phyloP scores from a whole-genome alignment of 1,139 yeast species.

The Kurtzmaniella quercitrusa region DNA sequence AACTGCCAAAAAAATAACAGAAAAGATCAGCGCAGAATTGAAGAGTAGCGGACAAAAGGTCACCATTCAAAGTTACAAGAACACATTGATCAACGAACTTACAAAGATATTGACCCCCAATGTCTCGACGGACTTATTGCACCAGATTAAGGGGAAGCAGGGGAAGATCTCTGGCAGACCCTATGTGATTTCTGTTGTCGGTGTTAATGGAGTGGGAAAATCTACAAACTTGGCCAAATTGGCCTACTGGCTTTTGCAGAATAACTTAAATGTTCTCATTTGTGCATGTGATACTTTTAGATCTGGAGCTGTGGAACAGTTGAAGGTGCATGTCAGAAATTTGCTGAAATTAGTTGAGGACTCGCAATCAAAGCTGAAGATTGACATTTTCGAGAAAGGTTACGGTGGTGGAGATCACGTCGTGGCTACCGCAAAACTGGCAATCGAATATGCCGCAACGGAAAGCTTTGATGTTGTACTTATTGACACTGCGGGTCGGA shows the following conservation, averaged over 20 bases:
- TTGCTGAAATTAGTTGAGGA: constrained; percentile 49
- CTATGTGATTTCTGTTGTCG: constrained; percentile 92
- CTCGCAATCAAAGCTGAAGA: constrained; percentile 44
- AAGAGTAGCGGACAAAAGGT: constrained; percentile 23
- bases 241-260: constrained; percentile 93
- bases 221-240: constrained; percentile 91
- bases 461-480: constrained; percentile 74
- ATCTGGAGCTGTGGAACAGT: constrained; percentile 97
- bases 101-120: constrained; percentile 87
- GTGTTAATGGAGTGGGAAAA: constrained; percentile 97
- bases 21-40: constrained; percentile 31
- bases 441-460: constrained; percentile 70
- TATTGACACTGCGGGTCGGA: constrained; percentile 96
- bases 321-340: constrained; percentile 88
- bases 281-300: constrained; percentile 98
- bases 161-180: constrained; percentile 40
- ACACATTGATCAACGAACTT: constrained; percentile 69
- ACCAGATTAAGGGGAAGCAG: constrained; percentile 63
- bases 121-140: constrained; percentile 81
- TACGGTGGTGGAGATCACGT: constrained; percentile 94
- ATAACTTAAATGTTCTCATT: constrained; percentile 78
- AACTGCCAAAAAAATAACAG: constrained; percentile 36
- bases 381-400: constrained; percentile 89
- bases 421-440: constrained; percentile 91
- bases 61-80: constrained; percentile 35